Conservation (phyloP, 768 basidiomycete genomes). For the Zangia roseola region DNA sequence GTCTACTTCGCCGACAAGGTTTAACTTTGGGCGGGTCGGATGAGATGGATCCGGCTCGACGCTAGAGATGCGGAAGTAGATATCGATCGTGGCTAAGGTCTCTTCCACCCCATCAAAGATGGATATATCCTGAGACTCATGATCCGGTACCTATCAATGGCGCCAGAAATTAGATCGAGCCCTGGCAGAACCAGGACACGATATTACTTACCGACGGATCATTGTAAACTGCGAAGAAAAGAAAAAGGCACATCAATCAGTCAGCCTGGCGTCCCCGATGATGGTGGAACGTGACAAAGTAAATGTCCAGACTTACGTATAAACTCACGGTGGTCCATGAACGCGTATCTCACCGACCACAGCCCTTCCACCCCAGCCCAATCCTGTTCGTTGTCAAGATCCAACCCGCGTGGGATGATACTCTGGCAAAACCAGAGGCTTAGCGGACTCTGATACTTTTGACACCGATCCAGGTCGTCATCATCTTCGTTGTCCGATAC, state of each 20-base stretch:
- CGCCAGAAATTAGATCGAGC: neutral
- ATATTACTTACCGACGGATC: constrained; percentile 28
- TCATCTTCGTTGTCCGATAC: constrained; percentile 27
- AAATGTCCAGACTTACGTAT: constrained; percentile 43
- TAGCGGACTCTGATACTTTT: constrained; percentile 36
- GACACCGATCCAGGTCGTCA: constrained; percentile 26
- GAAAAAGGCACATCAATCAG: constrained; percentile 7
- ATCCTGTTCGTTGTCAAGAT: constrained; percentile 31
- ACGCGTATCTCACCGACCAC: constrained; percentile 67
- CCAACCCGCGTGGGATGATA: constrained; percentile 38
- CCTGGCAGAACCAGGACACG: too few species aligned
- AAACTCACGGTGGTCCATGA: constrained; percentile 66
- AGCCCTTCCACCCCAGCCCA: constrained; percentile 47
- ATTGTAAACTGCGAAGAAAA: constrained; percentile 46
- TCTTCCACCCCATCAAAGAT: constrained; percentile 55
- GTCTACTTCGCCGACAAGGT: constrained; percentile 53
- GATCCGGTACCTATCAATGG: constrained; percentile 24
- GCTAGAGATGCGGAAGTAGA: constrained; percentile 44
- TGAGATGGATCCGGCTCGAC: constrained; percentile 45
- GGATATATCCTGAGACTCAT: constrained; percentile 38
- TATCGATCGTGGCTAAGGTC: constrained; percentile 47
- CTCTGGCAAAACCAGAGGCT: constrained; percentile 56
- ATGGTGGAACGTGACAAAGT: neutral
- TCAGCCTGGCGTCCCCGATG: neutral
- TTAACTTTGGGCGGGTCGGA: constrained; percentile 51